These are phyloP conservation scores for Agrocybe pediades DNA, from an alignment of 768 basidiomycete species.

Conservation along the genomic window DNA sequence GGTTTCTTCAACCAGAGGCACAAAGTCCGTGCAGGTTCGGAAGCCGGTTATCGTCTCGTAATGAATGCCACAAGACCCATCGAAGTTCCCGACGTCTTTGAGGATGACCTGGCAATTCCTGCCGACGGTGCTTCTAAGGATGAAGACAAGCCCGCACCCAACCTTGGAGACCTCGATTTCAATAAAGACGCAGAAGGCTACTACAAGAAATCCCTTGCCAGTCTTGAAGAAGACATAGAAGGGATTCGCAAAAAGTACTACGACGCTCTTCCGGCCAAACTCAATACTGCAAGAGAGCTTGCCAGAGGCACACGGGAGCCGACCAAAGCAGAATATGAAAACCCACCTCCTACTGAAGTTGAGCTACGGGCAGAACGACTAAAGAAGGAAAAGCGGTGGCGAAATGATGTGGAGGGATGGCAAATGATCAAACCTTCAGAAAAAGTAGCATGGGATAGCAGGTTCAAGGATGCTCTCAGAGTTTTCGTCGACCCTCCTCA, in stretches of 20 bases:
- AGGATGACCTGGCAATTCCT: slow-evolving; percentile 7
- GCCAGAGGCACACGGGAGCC: slow-evolving; percentile 74
- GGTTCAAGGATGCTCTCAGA: slow-evolving; percentile 59
- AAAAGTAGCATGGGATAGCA: slow-evolving; percentile 75
- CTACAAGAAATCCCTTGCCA: slow-evolving; percentile 63
- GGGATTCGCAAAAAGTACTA: slow-evolving; percentile 80
- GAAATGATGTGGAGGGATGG: slow-evolving; percentile 79
- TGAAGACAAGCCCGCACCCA: slow-evolving; percentile 3
- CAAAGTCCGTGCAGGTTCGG: slow-evolving; percentile 78
- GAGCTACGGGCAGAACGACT: slow-evolving; percentile 86
- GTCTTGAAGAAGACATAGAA: slow-evolving; percentile 57
- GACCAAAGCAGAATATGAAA: slow-evolving; percentile 79
- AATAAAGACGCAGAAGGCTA: slow-evolving; percentile 65
- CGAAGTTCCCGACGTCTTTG: slow-evolving; percentile 32
- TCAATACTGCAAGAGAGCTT: slow-evolving; percentile 75
- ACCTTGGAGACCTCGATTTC: slow-evolving; percentile 73
- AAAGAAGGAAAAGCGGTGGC: slow-evolving; percentile 89
- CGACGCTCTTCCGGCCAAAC: slow-evolving; percentile 60
- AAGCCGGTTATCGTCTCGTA: slow-evolving; percentile 79
- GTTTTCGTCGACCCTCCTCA: slow-evolving; percentile 55
- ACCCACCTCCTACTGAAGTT: slow-evolving; percentile 86
- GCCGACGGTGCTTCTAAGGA: slow-evolving; percentile 25
- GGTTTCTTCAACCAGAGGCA: slow-evolving; percentile 90
- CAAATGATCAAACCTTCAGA: slow-evolving; percentile 66
- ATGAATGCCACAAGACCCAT: slow-evolving; percentile 64